Conservation (phyloP, 306 rosid genomes). For the Abrus precatorius region DNA sequence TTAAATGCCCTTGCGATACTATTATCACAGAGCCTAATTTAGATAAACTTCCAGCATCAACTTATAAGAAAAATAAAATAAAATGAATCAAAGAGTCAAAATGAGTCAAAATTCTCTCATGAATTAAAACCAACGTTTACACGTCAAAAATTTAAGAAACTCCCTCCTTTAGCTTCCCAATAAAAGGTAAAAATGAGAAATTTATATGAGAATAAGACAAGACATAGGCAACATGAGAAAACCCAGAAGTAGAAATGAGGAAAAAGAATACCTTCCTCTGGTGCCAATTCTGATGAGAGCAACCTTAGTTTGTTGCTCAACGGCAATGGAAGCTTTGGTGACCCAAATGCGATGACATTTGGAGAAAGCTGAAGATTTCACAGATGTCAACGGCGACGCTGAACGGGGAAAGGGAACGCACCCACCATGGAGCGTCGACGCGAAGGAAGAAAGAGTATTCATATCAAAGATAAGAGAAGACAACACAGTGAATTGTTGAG, state of each 20-base stretch:
- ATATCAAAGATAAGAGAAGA: slow-evolving; percentile 6
- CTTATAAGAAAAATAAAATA: no score
- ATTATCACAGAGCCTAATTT: background rate
- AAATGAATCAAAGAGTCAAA: no score
- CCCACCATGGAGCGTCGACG: slow-evolving; percentile 40
- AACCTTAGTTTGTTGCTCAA: slow-evolving; percentile 69
- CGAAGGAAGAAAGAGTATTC: slow-evolving; percentile 56
- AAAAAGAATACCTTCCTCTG: slow-evolving; percentile 76
- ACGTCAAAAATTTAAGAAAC: no score
- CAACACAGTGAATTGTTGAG: background rate
- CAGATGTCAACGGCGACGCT: slow-evolving; percentile 52
- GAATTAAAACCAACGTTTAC: no score
- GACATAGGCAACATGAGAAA: background rate
- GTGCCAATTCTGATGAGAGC: slow-evolving; percentile 86
- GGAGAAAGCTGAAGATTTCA: slow-evolving; percentile 45
- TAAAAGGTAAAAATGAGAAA: background rate
- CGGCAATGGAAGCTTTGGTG: slow-evolving; percentile 77
- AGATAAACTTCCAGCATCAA: no score
- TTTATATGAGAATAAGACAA: background rate
- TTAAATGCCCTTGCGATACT: background rate
- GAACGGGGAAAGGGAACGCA: slow-evolving; percentile 49
- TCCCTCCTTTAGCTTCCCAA: no score
- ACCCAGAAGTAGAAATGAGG: background rate
- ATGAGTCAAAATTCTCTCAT: no score
- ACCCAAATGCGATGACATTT: slow-evolving; percentile 27